A percentile compares a stretch with the other conserved stretches of the same genome.
Evolutionary conservation across 83 land plant species (phyloP).

Genomic region (Diphasiastrum complanatum): DNA sequence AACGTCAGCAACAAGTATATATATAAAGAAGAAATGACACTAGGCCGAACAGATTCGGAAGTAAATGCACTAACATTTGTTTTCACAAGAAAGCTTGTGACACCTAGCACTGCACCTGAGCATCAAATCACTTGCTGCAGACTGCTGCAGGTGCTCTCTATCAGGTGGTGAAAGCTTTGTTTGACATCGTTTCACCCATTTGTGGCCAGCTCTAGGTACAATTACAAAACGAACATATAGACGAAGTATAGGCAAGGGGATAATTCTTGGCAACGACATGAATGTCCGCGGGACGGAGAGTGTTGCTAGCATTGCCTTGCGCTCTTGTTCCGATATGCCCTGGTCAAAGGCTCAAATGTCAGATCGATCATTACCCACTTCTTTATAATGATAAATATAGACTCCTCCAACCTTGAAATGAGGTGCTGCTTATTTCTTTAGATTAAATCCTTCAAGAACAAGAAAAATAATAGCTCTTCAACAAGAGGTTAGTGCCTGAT

Average conservation of each 20-base stretch:
- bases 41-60: neutral
- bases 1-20: neutral
- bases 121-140: slow-evolving; percentile 2
- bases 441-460: no score
- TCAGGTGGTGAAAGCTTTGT: slow-evolving; percentile 24
- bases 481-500: no score
- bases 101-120: slow-evolving; percentile 11
- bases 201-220: slow-evolving; percentile 5
- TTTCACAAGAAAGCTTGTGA: no score
- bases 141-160: slow-evolving; percentile 6
- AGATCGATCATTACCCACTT: neutral
- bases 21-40: neutral
- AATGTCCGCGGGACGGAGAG: neutral
- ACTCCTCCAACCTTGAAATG: neutral
- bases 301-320: slow-evolving; percentile 15
- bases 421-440: no score
- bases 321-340: slow-evolving; percentile 8
- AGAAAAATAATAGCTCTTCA: no score
- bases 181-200: slow-evolving; percentile 17
- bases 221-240: slow-evolving; percentile 13
- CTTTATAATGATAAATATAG: neutral
- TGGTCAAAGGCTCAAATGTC: neutral
- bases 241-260: slow-evolving; percentile 13
- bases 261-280: neutral
- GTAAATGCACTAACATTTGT: no score